Evolutionary conservation across 176 grass and related monocot species (phyloP).

Genomic region (Phragmites australis): DNA sequence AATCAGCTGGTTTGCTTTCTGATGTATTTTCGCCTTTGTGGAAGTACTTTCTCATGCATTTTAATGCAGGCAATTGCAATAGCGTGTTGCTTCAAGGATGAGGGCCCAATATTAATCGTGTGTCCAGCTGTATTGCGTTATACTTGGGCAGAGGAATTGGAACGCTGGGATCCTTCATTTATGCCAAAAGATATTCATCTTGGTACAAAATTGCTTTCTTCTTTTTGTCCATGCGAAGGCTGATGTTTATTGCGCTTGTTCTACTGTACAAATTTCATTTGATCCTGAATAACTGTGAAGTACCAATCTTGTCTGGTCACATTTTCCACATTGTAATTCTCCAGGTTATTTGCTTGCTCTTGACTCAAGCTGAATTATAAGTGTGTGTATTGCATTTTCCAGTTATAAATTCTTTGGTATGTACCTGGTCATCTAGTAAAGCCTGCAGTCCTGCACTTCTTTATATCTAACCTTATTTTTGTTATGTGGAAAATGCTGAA

Average conservation of each 20-base stretch:
- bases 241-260: background rate
- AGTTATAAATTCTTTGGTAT: background rate
- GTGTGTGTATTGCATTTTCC: background rate
- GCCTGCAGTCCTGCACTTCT: background rate
- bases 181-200: conserved; percentile 96
- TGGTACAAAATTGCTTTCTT: conserved; percentile 48
- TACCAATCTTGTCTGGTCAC: conserved; percentile 11
- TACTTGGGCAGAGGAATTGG: conserved; percentile 94
- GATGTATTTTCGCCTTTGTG: conserved; percentile 3
- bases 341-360: background rate
- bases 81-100: conserved; percentile 83
- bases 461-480: background rate
- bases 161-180: conserved; percentile 88
- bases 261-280: conserved; percentile 23
- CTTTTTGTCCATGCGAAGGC: conserved; percentile 23
- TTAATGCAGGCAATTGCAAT: conserved; percentile 87
- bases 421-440: background rate
- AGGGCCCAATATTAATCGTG: conserved; percentile 81
- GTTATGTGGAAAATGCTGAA: background rate
- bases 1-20: conserved; percentile 12
- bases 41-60: conserved; percentile 32
- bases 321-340: background rate
- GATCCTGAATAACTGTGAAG: conserved; percentile 21
- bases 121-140: conserved; percentile 88
- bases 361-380: background rate